Base-by-base conservation (phyloP, 352 stramenopile genomes). In the Globisporangium uncinulatum region DNA sequence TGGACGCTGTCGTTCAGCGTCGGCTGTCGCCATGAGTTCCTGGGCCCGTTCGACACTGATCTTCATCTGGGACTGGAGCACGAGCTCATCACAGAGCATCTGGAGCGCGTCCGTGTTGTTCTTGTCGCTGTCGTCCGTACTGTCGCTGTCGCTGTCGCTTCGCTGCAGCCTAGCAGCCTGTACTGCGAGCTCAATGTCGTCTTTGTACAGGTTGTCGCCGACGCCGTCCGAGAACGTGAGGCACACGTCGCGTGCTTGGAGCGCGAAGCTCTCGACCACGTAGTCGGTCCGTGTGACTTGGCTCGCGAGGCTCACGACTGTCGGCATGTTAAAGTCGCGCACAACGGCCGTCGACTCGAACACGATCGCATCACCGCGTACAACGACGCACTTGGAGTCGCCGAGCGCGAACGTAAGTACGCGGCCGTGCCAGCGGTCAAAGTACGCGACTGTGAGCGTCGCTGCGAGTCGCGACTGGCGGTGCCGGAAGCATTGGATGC, bases 201-300 rank as follows among this genome's bases (percentile, higher is more conserved):
- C 75, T 54, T 88, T 87, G 69, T 89, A 93, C 29, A 93, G 41
- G 52, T 93, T 93, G 56, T 93, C 83, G 56, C 73, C 78, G 41
- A 93, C 47, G 43, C 83, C 83, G 45, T 93, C 83, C 13, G 78
- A 88, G 56, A 93, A 91, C 2, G 78, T 88, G 14, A 93, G 59
- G 63, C 78, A 82, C 11, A 88, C 51, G 56, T 91, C 83, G 3
- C 67, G 61, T 11, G 76, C 51, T 42, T 73, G 68, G 4, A 93
- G 54, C 2, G 65, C 56, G 57, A 86, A 86, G 57, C 58, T 86
- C 65, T 93, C 77, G 45, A 93, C 75, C 4, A 88, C 67, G 41
- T 87, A 92, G 41, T 90, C 79, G 19, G 70, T 73, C 10, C 51
- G 50, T 50, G 73, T 56, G 45, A 89, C 62, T 24, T 79, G 64